Evolutionary conservation across 345 rosid genomes (phyloP).

Genomic region (Anastatica hierochuntica): DNA sequence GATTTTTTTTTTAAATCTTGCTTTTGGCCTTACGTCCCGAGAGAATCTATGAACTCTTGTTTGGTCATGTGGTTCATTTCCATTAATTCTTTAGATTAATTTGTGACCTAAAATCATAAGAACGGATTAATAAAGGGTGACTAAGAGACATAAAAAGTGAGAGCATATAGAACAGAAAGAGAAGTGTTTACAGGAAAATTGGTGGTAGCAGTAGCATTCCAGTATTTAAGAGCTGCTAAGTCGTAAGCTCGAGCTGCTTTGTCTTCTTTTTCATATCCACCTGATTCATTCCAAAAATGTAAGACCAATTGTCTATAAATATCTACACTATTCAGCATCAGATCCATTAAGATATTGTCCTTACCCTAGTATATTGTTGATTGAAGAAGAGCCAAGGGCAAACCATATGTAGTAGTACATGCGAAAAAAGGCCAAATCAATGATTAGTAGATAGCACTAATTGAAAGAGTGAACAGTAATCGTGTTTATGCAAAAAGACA

Average conservation of each 20-base stretch:
- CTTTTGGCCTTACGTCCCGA: no score
- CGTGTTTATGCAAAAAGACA: no score
- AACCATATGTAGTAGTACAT: conserved; percentile 15
- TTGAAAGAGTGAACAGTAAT: not conserved
- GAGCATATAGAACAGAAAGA: not conserved
- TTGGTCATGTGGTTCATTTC: conserved; percentile 84
- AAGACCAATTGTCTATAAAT: no score
- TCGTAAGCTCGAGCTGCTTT: conserved; percentile 97
- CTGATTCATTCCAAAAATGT: conserved; percentile 30
- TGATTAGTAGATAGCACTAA: not conserved
- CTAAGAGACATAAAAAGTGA: not conserved
- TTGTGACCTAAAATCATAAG: conserved; percentile 35
- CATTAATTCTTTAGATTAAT: conserved; percentile 63
- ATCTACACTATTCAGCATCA: not conserved
- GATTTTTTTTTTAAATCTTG: no score
- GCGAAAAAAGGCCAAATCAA: not conserved
- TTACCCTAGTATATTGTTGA: conserved; percentile 86
- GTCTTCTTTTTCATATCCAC: conserved; percentile 98
- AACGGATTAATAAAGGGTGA: not conserved
- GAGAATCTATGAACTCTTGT: conserved; percentile 97
- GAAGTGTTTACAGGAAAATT: conserved; percentile 60
- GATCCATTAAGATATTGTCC: conserved; percentile 12
- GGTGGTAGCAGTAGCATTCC: conserved; percentile 92
- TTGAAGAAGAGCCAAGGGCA: conserved; percentile 8
- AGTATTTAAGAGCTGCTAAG: conserved; percentile 91